phyloP scores from a whole-genome alignment of 2,329 filamentous ascomycete species.

The Macrophomina phaseolina region DNA sequence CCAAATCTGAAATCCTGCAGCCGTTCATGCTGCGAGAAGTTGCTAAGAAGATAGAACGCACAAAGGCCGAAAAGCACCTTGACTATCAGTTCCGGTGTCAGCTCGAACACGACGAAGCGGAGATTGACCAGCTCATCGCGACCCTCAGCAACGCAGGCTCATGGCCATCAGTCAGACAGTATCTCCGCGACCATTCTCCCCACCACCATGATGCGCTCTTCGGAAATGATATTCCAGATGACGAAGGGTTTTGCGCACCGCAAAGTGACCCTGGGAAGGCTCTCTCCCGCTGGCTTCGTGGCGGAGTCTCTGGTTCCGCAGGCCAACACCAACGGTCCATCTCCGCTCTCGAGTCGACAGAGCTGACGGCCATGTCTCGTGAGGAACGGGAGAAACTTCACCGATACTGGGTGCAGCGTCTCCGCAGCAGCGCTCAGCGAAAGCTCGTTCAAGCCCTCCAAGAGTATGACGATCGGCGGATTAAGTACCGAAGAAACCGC shows the following conservation, averaged over 20 bases:
- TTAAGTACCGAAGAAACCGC: background rate
- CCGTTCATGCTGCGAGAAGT: conserved; percentile 55
- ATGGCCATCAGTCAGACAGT: conserved; percentile 16
- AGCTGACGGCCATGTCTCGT: conserved; percentile 14
- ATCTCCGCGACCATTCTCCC: background rate
- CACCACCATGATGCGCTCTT: conserved; percentile 1
- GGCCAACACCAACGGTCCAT: background rate
- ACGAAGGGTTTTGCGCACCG: background rate
- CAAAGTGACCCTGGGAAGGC: background rate
- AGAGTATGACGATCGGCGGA: background rate
- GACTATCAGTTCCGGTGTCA: conserved; percentile 37
- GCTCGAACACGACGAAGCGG: conserved; percentile 30
- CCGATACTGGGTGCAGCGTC: conserved; percentile 25
- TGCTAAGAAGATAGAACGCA: conserved; percentile 37
- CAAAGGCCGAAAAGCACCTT: conserved; percentile 46
- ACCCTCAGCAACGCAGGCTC: conserved; percentile 9
- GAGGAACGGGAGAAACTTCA: conserved; percentile 28
- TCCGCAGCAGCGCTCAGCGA: background rate
- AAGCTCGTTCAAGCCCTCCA: background rate
- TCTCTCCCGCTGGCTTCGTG: background rate
- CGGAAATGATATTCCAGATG: background rate
- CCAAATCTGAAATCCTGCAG: conserved; percentile 60
- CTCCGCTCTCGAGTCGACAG: background rate
- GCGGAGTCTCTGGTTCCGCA: background rate
- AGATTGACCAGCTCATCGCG: conserved; percentile 31